Conservation (phyloP, 2,329 filamentous ascomycete genomes). For the Aspergillus persii region DNA sequence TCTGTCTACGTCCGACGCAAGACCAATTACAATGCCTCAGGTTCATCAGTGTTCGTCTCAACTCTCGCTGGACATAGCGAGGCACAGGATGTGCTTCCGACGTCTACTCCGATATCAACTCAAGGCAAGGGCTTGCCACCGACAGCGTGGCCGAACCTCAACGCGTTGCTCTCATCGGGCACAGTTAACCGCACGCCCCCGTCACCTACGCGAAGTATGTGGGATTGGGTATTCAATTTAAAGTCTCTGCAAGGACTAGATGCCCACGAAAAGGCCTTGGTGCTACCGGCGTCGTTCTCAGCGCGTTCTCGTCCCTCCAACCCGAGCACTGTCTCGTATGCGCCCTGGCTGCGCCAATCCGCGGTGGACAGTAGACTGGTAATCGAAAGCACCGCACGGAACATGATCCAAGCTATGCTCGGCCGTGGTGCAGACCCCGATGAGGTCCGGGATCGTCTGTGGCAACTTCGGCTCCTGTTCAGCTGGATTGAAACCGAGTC, state of each 20-base stretch:
- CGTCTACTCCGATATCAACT: slow-evolving; percentile 23
- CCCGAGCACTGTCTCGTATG: slow-evolving; percentile 45
- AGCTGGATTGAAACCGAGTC: slow-evolving; percentile 58
- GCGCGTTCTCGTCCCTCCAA: slow-evolving; percentile 31
- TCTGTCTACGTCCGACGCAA: slow-evolving; percentile 72
- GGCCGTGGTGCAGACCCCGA: slow-evolving; percentile 37
- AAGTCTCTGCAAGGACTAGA: slow-evolving; percentile 54
- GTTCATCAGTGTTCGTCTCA: slow-evolving; percentile 65
- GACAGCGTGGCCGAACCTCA: slow-evolving; percentile 22
- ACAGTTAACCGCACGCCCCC: slow-evolving; percentile 24
- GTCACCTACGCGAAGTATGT: slow-evolving; percentile 45
- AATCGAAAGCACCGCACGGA: slow-evolving; percentile 52
- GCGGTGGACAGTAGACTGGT: slow-evolving; percentile 71
- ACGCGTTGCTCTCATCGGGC: slow-evolving; percentile 19
- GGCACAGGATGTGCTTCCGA: slow-evolving; percentile 44
- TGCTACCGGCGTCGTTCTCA: slow-evolving; percentile 52
- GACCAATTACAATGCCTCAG: slow-evolving; percentile 60
- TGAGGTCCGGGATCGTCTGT: slow-evolving; percentile 56
- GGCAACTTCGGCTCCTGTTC: slow-evolving; percentile 63
- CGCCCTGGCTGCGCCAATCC: slow-evolving; percentile 55
- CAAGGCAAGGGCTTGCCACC: slow-evolving; percentile 25
- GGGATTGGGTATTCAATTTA: slow-evolving; percentile 74
- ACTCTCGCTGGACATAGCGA: slow-evolving; percentile 73
- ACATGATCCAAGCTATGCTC: slow-evolving; percentile 30
- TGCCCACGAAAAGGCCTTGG: slow-evolving; percentile 64